These are phyloP conservation scores for Astrephomene gubernaculifera DNA, from an alignment of 139 green algal species.

Conservation along the genomic window DNA sequence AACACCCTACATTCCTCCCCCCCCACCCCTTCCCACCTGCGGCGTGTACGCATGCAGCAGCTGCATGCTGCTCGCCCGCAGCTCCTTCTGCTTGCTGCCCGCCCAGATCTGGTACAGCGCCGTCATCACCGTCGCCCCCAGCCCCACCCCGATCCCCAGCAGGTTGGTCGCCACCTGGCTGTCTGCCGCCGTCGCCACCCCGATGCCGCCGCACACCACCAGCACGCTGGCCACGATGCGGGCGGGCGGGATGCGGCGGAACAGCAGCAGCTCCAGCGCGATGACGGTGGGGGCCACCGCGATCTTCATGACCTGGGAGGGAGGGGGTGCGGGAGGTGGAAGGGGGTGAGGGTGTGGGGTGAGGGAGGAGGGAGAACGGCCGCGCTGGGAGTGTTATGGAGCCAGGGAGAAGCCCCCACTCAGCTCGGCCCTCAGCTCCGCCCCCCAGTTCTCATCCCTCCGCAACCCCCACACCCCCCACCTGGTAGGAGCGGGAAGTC, in stretches of 20 bases:
- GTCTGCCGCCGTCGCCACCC: slow-evolving; percentile 85
- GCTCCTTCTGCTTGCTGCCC: slow-evolving; percentile 89
- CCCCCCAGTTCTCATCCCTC: too few relatives aligned
- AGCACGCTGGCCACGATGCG: slow-evolving; percentile 70
- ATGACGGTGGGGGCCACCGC: slow-evolving; percentile 90
- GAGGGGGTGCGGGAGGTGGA: not conserved
- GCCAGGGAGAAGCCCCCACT: too few relatives aligned
- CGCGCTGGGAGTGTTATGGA: too few relatives aligned
- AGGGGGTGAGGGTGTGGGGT: not conserved
- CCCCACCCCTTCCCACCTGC: slow-evolving; percentile 53
- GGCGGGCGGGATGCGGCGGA: slow-evolving; percentile 57
- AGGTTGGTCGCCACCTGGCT: slow-evolving; percentile 56
- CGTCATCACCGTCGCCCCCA: slow-evolving; percentile 77
- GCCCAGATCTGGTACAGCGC: slow-evolving; percentile 92
- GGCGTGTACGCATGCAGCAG: slow-evolving; percentile 89
- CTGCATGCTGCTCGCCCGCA: slow-evolving; percentile 80
- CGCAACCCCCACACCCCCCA: too few relatives aligned
- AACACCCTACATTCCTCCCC: not conserved
- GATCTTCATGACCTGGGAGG: slow-evolving; percentile 83
- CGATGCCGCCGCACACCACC: slow-evolving; percentile 85
- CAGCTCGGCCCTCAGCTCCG: too few relatives aligned
- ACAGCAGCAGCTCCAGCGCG: slow-evolving; percentile 76
- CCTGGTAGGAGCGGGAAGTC: too few relatives aligned
- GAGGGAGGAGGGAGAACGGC: too few relatives aligned
- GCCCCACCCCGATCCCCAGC: slow-evolving; percentile 72